Percentiles rank a stretch among this genome's conserved stretches.
These are phyloP conservation scores for Phytophthora pseudosyringae DNA, from an alignment of 352 stramenopile species.

Conservation along the genomic window DNA sequence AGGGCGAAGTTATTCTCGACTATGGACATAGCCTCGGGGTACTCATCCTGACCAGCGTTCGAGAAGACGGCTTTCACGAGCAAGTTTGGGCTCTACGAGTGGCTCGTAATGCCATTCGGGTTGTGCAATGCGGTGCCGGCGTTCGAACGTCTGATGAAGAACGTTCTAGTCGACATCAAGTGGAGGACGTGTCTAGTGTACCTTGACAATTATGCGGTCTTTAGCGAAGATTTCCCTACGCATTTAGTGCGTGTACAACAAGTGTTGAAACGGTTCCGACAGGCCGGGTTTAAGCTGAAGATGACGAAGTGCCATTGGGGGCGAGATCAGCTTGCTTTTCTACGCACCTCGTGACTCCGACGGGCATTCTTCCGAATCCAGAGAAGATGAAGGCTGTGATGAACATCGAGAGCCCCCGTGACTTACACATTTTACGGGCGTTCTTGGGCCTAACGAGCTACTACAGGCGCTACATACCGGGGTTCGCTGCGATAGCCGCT, in stretches of 20 bases:
- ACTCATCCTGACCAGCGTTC: not conserved
- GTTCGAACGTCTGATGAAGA: constrained; percentile 2
- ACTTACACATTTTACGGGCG: not conserved
- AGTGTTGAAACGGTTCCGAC: constrained; percentile 3
- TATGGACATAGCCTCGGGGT: not conserved
- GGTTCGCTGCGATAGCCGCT: not conserved
- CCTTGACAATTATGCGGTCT: not conserved
- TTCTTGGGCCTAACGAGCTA: not conserved
- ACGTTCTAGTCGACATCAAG: constrained; percentile 4
- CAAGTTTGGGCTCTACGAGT: not conserved
- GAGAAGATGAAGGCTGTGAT: not conserved
- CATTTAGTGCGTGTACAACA: not conserved
- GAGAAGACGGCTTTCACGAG: not conserved
- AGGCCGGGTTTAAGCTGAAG: constrained; percentile 8
- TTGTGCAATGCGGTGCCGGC: too few species aligned
- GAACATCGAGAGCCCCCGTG: not conserved
- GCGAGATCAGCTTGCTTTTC: constrained; percentile 7
- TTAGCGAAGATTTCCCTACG: constrained; percentile 7
- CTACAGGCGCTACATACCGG: constrained; percentile 9
- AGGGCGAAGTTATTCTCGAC: not conserved
- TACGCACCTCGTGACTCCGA: constrained; percentile 2
- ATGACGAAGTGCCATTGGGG: constrained; percentile 13
- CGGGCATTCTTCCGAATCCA: constrained; percentile 1
- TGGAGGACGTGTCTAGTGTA: constrained; percentile 9
- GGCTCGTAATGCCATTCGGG: not conserved